Evolutionary conservation across 106 monocot genomes (phyloP).

Genomic region (Ottelia alismoides): DNA sequence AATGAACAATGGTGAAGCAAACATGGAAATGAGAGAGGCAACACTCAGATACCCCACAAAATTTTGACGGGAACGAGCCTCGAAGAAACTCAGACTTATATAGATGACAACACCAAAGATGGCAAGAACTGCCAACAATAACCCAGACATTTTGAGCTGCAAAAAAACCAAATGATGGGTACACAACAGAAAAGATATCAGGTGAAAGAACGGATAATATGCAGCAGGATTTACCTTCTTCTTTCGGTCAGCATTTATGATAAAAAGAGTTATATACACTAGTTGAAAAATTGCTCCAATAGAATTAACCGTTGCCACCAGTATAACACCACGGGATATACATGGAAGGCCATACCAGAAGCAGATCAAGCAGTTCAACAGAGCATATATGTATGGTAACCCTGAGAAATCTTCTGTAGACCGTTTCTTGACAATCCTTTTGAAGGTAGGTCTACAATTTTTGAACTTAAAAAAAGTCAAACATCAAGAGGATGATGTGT

Average conservation of each 20-base stretch:
- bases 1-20: conserved; percentile 84
- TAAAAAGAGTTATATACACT: conserved; percentile 53
- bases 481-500: neutral
- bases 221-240: conserved; percentile 26
- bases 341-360: conserved; percentile 87
- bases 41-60: conserved; percentile 85
- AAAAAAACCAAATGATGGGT: conserved; percentile 1
- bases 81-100: conserved; percentile 42
- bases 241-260: conserved; percentile 32
- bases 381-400: conserved; percentile 54
- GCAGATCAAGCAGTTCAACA: conserved; percentile 79
- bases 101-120: conserved; percentile 46
- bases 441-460: conserved; percentile 59
- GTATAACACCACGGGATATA: conserved; percentile 56
- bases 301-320: conserved; percentile 84
- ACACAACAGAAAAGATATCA: neutral
- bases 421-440: conserved; percentile 46
- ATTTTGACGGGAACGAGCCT: conserved; percentile 26
- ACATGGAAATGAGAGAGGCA: conserved; percentile 87
- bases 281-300: conserved; percentile 81
- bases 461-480: neutral
- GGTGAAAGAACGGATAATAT: neutral
- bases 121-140: conserved; percentile 34
- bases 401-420: conserved; percentile 94
- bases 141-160: conserved; percentile 67